Conservation (phyloP, 805 yeast genomes). For the Zygoascus ofunaensis region DNA sequence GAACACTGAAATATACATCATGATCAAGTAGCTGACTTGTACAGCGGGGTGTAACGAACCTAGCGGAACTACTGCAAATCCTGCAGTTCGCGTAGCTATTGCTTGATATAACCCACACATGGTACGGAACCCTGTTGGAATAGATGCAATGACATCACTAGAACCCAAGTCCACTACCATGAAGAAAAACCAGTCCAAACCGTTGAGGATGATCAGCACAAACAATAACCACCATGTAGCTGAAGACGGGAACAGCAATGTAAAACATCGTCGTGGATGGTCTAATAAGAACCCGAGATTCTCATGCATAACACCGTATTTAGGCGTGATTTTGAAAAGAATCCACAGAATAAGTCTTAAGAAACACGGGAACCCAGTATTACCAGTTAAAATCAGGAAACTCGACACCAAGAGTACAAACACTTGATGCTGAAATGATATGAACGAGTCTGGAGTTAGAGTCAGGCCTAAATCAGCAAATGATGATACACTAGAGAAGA, state of each 20-base stretch:
- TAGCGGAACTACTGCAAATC: conserved; percentile 67
- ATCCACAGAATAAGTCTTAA: conserved; percentile 79
- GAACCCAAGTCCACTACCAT: conserved; percentile 64
- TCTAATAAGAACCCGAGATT: conserved; percentile 79
- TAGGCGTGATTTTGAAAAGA: conserved; percentile 55
- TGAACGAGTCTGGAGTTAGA: conserved; percentile 73
- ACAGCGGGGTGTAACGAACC: conserved; percentile 76
- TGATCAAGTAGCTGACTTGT: conserved; percentile 84
- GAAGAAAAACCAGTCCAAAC: conserved; percentile 70
- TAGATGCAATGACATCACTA: conserved; percentile 36
- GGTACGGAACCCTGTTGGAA: conserved; percentile 60
- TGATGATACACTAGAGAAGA: conserved; percentile 68
- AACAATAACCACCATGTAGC: conserved; percentile 93
- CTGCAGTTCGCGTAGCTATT: conserved; percentile 88
- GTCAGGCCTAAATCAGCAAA: conserved; percentile 85
- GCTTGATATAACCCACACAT: conserved; percentile 86
- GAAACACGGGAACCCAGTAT: conserved; percentile 87
- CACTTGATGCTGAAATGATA: conserved; percentile 50
- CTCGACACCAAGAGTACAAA: conserved; percentile 56
- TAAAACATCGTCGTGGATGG: conserved; percentile 96
- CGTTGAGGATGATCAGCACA: conserved; percentile 63
- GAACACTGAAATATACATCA: conserved; percentile 97
- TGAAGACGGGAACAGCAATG: conserved; percentile 79
- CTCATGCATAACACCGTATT: conserved; percentile 42
- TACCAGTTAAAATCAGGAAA: conserved; percentile 79